Percentiles rank a stretch among this genome's conserved stretches.
Evolutionary conservation across 495 filamentous ascomycete species (phyloP).

Genomic region (Neurospora intermedia): DNA sequence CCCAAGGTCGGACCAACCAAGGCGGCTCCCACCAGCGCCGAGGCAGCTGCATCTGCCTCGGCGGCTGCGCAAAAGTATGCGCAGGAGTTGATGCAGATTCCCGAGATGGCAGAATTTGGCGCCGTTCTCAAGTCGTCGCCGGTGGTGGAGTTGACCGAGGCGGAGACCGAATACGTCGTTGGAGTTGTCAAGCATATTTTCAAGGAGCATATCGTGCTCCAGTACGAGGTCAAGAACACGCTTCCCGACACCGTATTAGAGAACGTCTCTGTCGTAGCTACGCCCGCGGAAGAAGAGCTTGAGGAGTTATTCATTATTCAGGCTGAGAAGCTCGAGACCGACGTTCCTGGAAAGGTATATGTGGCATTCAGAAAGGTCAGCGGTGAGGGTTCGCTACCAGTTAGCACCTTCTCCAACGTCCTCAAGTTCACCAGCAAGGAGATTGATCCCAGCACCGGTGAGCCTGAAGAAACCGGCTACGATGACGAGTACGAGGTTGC

Average conservation of each 20-base stretch:
- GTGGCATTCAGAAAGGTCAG: slow-evolving; percentile 81
- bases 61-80: slow-evolving; percentile 80
- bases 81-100: slow-evolving; percentile 74
- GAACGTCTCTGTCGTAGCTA: slow-evolving; percentile 81
- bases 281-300: slow-evolving; percentile 70
- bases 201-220: slow-evolving; percentile 90
- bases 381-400: slow-evolving; percentile 59
- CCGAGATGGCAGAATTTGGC: slow-evolving; percentile 83
- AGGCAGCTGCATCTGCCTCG: slow-evolving; percentile 58
- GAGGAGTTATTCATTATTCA: slow-evolving; percentile 92
- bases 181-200: slow-evolving; percentile 91
- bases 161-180: slow-evolving; percentile 96
- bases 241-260: slow-evolving; percentile 80
- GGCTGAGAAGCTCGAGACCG: slow-evolving; percentile 64
- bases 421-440: slow-evolving; percentile 97
- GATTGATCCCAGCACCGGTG: slow-evolving; percentile 87
- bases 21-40: slow-evolving; percentile 54
- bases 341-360: slow-evolving; percentile 85
- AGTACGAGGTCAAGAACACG: slow-evolving; percentile 98
- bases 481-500: slow-evolving; percentile 97
- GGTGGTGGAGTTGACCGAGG: slow-evolving; percentile 84
- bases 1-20: slow-evolving; percentile 79
- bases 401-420: slow-evolving; percentile 76
- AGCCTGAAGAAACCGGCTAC: slow-evolving; percentile 86
- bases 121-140: slow-evolving; percentile 78